Evolutionary conservation across 257 asterid species (phyloP).

Genomic region (Anisodus acutangulus): DNA sequence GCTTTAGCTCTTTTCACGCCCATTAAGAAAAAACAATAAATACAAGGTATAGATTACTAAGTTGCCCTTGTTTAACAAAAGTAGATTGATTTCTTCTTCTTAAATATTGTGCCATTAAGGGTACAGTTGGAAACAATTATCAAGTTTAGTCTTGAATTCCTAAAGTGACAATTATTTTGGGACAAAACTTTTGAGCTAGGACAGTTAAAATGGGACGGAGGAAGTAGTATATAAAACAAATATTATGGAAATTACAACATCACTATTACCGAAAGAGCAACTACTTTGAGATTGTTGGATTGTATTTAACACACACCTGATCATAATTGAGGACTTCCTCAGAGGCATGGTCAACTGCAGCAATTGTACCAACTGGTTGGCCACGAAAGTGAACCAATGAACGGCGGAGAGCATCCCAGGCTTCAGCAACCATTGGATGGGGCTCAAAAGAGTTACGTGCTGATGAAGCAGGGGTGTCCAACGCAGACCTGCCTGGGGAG

Average conservation of each 20-base stretch:
- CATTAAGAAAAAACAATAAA: too few relatives aligned
- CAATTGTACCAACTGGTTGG: conserved; percentile 87
- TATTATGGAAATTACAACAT: not conserved
- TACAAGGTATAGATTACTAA: too few relatives aligned
- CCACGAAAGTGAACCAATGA: conserved; percentile 69
- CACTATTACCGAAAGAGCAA: not conserved
- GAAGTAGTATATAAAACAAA: not conserved
- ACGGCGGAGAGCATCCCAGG: conserved; percentile 80
- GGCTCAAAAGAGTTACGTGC: conserved; percentile 74
- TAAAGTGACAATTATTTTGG: too few relatives aligned
- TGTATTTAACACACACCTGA: conserved; percentile 51
- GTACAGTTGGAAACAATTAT: too few relatives aligned
- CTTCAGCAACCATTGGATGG: conserved; percentile 82
- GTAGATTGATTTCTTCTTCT: too few relatives aligned
- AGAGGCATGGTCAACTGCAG: conserved; percentile 80
- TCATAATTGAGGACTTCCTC: conserved; percentile 87
- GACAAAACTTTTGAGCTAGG: too few relatives aligned
- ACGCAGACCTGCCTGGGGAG: conserved; percentile 69
- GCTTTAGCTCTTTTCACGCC: too few relatives aligned
- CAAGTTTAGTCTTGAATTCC: too few relatives aligned
- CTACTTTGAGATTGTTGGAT: not conserved
- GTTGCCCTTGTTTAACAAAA: too few relatives aligned
- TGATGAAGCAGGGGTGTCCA: conserved; percentile 63
- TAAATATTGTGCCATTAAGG: too few relatives aligned
- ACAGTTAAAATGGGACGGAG: too few relatives aligned